phyloP scores from a whole-genome alignment of 1,284 basidiomycete species.

The Cutaneotrichosporon cyanovorans region DNA sequence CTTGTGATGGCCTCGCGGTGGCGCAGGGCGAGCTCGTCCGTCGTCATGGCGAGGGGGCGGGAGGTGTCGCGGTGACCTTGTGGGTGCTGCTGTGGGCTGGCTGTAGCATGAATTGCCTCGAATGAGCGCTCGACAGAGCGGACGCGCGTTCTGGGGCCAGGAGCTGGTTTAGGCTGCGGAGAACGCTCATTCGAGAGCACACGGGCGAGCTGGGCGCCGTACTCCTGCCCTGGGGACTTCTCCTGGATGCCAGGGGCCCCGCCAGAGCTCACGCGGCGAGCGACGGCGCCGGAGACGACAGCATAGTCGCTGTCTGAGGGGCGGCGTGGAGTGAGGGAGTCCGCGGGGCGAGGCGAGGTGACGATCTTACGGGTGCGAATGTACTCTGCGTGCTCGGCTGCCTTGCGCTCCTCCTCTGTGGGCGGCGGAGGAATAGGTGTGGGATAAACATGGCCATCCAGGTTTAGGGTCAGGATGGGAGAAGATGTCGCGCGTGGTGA shows the following conservation, averaged over 20 bases:
- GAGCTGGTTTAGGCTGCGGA: background rate
- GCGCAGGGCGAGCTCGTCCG: conserved; percentile 41
- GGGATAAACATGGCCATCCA: no score
- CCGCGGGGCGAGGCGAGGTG: conserved; percentile 17
- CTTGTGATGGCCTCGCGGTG: conserved; percentile 36
- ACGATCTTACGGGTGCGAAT: conserved; percentile 31
- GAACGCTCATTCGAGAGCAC: conserved; percentile 2
- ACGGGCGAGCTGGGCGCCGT: conserved; percentile 11
- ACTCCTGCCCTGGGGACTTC: conserved; percentile 7
- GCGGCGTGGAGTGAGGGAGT: background rate
- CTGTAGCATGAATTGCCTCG: background rate
- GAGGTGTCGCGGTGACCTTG: no score
- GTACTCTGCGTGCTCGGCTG: conserved; percentile 16
- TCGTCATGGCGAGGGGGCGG: conserved; percentile 27
- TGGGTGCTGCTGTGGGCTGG: background rate
- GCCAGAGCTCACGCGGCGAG: conserved; percentile 3
- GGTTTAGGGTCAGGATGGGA: no score
- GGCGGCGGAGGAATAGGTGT: no score
- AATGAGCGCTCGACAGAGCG: conserved; percentile 3
- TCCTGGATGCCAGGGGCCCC: background rate
- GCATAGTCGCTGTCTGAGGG: conserved; percentile 1
- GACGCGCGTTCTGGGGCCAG: background rate
- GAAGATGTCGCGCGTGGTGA: no score
- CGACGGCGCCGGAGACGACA: conserved; percentile 11
- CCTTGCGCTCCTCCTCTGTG: conserved; percentile 30